These are phyloP conservation scores for Mycena kentingensis DNA, from an alignment of 768 basidiomycete species.

Conservation along the genomic window DNA sequence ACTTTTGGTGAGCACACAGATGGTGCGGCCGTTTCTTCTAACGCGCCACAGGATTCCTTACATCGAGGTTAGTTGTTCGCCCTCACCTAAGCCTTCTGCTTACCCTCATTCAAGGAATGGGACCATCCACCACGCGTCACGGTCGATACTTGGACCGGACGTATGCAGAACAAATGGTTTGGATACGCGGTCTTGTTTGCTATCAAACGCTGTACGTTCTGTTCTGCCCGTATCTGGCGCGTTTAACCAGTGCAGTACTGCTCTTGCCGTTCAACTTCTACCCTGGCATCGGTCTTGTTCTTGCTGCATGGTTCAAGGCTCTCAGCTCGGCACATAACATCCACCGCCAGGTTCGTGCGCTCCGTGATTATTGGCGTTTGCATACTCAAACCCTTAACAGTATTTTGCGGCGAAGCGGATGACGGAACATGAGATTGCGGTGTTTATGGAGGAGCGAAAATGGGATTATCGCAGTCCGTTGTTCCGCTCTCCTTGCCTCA, in stretches of 20 bases:
- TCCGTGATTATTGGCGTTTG: neutral
- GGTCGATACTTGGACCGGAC: slow-evolving; percentile 30
- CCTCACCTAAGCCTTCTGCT: neutral
- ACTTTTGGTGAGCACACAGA: slow-evolving; percentile 68
- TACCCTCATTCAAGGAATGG: slow-evolving; percentile 83
- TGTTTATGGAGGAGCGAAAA: slow-evolving; percentile 87
- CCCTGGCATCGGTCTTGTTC: slow-evolving; percentile 65
- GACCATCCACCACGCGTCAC: slow-evolving; percentile 52
- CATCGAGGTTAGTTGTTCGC: slow-evolving; percentile 4
- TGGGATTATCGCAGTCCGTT: slow-evolving; percentile 80
- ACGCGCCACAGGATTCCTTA: slow-evolving; percentile 13
- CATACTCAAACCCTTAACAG: slow-evolving; percentile 34
- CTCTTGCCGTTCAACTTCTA: slow-evolving; percentile 66
- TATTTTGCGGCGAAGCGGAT: slow-evolving; percentile 88
- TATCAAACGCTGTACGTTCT: slow-evolving; percentile 46
- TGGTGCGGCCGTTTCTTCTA: neutral
- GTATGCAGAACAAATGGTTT: slow-evolving; percentile 35
- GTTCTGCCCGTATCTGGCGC: neutral
- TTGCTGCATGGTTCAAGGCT: slow-evolving; percentile 66
- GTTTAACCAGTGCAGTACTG: slow-evolving; percentile 41
- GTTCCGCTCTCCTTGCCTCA: neutral
- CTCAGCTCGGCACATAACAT: slow-evolving; percentile 67
- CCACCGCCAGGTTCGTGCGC: slow-evolving; percentile 57
- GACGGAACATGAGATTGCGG: slow-evolving; percentile 63
- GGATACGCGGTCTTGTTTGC: slow-evolving; percentile 44